Conservation (phyloP, 75 land plant species). For the Ceratopteris richardii region DNA sequence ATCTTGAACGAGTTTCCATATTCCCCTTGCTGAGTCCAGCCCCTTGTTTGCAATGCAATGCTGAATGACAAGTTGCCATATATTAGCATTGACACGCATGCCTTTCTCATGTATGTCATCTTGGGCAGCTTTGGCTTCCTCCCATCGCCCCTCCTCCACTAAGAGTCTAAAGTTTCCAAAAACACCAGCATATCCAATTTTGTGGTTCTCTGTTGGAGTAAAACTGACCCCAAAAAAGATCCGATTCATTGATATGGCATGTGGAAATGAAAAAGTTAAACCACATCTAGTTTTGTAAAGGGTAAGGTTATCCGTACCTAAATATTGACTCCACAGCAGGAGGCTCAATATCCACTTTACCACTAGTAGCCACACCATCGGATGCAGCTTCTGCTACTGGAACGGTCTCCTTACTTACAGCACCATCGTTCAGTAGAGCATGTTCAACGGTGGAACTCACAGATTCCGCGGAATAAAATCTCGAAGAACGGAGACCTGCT, state of each 20-base stretch:
- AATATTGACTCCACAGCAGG: constrained; percentile 1
- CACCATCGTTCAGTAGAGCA: too few species aligned
- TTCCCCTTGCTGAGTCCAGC: constrained; percentile 1
- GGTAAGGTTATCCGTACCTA: neutral
- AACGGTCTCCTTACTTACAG: too few species aligned
- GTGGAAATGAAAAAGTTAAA: neutral
- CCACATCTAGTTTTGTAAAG: neutral
- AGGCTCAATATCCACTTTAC: neutral
- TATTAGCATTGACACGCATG: neutral
- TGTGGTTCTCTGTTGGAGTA: neutral
- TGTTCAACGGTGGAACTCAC: neutral
- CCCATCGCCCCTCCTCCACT: constrained; percentile 1
- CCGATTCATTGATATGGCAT: neutral
- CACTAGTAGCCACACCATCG: too few species aligned
- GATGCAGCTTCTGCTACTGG: too few species aligned
- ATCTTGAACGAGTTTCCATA: constrained; percentile 1
- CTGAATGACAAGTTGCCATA: neutral
- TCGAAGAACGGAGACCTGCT: neutral
- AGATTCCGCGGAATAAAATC: neutral
- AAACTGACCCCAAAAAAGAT: neutral
- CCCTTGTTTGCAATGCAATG: constrained; percentile 3
- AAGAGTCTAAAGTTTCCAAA: neutral
- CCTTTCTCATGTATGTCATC: constrained; percentile 1
- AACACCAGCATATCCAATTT: constrained; percentile 3
- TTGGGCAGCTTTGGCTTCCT: constrained; percentile 2